Evolutionary conservation across 176 grass and related monocot genomes (phyloP), one percentile per base, ranked within the genome.

Genomic region (Luzula sylvatica): DNA sequence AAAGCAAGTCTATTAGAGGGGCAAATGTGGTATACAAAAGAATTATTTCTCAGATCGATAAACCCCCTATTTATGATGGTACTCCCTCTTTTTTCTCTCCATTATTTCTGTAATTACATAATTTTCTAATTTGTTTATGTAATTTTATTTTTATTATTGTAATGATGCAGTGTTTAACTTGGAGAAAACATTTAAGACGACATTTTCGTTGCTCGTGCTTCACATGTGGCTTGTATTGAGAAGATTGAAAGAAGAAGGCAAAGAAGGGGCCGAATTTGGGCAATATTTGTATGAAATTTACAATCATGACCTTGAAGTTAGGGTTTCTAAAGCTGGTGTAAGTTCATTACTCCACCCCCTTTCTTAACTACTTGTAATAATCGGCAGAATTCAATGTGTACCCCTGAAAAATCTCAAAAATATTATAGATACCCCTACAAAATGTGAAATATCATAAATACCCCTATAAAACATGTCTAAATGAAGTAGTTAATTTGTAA

Each of bases 131-230:
- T 61, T 42, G 22, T 25, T 51, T 42, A 25, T 5, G 39, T 52
- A 41, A 25, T 63, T 67, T 25, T 50, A 59, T 50, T 40, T 54
- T 18, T 27, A 30, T 62, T 73, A 15, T n/a, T n/a, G n/a, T n/a
- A n/a, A n/a, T 50, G 8, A n/a, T 79, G 73, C 81, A 98, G 92
- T 86, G 55, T 98, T 90, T 83, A 69, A 87, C 67, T 72, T 98
- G 85, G 92, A 98, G 71, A 90, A 90, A 83, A 90, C 92, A 60
- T 98, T 98, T 68, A 98, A 90, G 71, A 98, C 92, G 52, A 98
- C 92, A 53, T 90, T 90, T 86, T 82, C 85, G 1, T 73, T 98
- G 61, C 92, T 98, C 74, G 78, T 90, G 65, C 92, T 98, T 50
- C 81, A 98, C 64, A 90, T 90, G 85, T 98, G 92, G 85, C 85